Percentiles rank a stretch among this genome's conserved stretches.
Conservation (phyloP, 768 basidiomycete genomes). For the Leccinum fibrillosum region DNA sequence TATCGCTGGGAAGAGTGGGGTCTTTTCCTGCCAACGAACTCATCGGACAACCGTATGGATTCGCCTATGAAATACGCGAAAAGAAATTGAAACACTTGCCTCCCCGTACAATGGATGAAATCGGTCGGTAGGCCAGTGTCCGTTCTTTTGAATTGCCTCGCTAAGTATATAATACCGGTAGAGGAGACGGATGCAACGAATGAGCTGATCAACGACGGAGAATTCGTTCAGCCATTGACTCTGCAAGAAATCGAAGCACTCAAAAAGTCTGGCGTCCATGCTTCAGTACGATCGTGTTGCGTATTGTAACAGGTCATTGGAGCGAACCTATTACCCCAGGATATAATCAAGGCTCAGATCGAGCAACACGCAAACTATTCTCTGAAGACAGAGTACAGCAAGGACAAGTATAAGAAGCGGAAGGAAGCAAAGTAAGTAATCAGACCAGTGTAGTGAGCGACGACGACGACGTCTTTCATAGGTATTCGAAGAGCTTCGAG, state of each 20-base stretch:
- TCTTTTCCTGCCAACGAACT: constrained; percentile 77
- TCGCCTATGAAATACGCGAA: constrained; percentile 81
- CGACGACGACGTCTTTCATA: constrained; percentile 29
- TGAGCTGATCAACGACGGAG: constrained; percentile 88
- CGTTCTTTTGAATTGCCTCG: not conserved
- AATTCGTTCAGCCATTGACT: constrained; percentile 80
- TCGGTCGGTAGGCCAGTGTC: constrained; percentile 49
- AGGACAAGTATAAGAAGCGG: constrained; percentile 95
- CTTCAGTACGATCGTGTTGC: constrained; percentile 49
- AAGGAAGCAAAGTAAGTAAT: constrained; percentile 89
- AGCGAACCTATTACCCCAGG: constrained; percentile 44
- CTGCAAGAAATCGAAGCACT: constrained; percentile 79
- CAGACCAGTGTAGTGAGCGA: not conserved
- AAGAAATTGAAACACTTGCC: constrained; percentile 64
- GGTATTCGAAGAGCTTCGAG: constrained; percentile 84
- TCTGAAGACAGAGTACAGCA: constrained; percentile 96
- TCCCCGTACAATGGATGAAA: constrained; percentile 67
- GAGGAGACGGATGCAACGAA: constrained; percentile 98
- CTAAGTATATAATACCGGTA: constrained; percentile 28
- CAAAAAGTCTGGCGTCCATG: constrained; percentile 79
- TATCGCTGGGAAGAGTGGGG: constrained; percentile 83
- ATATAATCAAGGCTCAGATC: constrained; percentile 94
- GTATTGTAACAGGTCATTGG: constrained; percentile 1
- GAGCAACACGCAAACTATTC: constrained; percentile 89
- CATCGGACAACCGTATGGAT: constrained; percentile 79